Percentiles rank a stretch among this genome's conserved stretches.
Conservation (phyloP, 257 asterid species). For the Salvia rosmarinus region DNA sequence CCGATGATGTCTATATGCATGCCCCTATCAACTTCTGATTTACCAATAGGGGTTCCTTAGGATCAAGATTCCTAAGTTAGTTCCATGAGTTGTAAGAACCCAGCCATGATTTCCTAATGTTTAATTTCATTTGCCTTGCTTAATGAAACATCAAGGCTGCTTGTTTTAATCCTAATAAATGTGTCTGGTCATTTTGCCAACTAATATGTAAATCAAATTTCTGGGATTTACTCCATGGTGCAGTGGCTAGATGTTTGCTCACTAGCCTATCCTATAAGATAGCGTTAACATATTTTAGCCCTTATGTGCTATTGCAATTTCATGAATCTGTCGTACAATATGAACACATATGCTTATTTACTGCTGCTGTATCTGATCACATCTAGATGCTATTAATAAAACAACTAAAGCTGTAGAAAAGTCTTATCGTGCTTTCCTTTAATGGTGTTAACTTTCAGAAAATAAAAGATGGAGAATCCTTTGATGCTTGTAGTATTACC, state of each 20-base stretch:
- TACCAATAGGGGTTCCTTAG: constrained; percentile 8
- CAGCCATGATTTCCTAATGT: background rate
- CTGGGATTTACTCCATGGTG: background rate
- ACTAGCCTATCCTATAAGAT: constrained; percentile 6
- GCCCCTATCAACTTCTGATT: background rate
- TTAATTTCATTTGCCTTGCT: background rate
- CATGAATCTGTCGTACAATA: background rate
- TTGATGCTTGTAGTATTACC: background rate
- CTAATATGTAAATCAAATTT: background rate
- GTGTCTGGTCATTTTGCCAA: background rate
- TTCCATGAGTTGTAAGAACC: background rate
- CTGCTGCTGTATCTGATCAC: background rate
- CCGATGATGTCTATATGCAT: background rate
- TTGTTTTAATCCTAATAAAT: background rate
- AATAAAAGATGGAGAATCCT: constrained; percentile 4
- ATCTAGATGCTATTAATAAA: constrained; percentile 9
- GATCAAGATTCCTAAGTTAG: background rate
- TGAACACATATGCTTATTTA: constrained; percentile 11
- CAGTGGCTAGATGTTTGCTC: constrained; percentile 11
- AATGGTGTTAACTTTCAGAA: background rate
- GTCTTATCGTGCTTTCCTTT: background rate
- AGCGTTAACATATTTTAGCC: background rate
- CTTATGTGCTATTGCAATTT: background rate
- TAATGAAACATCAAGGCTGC: background rate
- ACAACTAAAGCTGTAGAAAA: background rate